Evolutionary conservation across 805 yeast genomes (phyloP).

Genomic region (Candida insectalens): DNA sequence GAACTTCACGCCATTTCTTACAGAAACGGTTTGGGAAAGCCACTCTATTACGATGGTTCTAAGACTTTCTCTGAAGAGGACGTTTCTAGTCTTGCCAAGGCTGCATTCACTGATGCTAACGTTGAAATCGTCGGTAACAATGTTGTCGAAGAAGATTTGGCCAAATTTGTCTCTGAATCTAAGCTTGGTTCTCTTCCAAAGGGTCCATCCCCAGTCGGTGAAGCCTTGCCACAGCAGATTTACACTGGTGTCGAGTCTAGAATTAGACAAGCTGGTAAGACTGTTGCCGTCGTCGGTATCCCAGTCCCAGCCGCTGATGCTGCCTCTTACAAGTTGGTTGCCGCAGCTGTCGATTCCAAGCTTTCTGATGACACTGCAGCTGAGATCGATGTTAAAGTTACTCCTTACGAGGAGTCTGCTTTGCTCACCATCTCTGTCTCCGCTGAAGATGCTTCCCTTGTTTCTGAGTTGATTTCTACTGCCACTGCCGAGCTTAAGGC

Average conservation of each 20-base stretch:
- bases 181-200: constrained; percentile 50
- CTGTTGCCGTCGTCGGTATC: constrained; percentile 72
- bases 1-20: constrained; percentile 71
- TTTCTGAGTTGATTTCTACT: constrained; percentile 50
- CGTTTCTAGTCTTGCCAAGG: constrained; percentile 54
- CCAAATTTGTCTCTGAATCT: constrained; percentile 56
- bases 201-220: constrained; percentile 35
- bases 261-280: constrained; percentile 51
- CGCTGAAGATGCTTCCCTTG: constrained; percentile 48
- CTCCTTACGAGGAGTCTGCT: constrained; percentile 69
- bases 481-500: constrained; percentile 48
- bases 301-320: constrained; percentile 61
- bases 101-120: constrained; percentile 61
- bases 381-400: constrained; percentile 39
- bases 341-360: constrained; percentile 52
- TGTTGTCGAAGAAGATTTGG: constrained; percentile 62
- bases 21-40: constrained; percentile 82
- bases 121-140: constrained; percentile 66
- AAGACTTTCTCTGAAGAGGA: constrained; percentile 51
- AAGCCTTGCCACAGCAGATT: constrained; percentile 26
- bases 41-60: constrained; percentile 64
- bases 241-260: constrained; percentile 62
- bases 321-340: constrained; percentile 59
- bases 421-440: constrained; percentile 64
- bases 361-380: constrained; percentile 44